These are phyloP conservation scores for Cordyceps cateniannulata DNA, from an alignment of 2,329 filamentous ascomycete species.

Conservation along the genomic window DNA sequence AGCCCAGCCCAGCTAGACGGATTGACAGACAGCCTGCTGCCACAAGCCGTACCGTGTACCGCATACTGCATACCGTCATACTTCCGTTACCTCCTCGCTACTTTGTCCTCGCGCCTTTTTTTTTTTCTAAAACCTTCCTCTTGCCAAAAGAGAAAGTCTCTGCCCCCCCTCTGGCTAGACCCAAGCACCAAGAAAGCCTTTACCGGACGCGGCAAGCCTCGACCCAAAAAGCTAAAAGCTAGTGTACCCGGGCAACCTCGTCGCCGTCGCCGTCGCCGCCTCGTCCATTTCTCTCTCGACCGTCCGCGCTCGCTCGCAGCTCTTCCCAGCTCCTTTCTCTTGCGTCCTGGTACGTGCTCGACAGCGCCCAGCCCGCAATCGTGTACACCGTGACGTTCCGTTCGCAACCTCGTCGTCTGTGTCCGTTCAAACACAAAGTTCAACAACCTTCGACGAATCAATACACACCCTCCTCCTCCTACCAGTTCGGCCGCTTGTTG, in stretches of 20 bases:
- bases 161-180: not conserved
- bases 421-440: not conserved
- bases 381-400: not conserved
- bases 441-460: not conserved
- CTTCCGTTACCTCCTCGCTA: not conserved
- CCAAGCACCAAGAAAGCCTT: conserved; percentile 1
- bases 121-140: not conserved
- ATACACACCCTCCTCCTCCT: not conserved
- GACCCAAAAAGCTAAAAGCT: conserved; percentile 11
- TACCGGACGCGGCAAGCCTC: conserved; percentile 12
- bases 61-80: not conserved
- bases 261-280: not conserved
- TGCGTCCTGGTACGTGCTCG: not conserved
- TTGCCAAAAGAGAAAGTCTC: not conserved
- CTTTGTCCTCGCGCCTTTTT: not conserved
- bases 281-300: not conserved
- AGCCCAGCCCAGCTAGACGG: not conserved
- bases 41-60: not conserved
- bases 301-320: not conserved
- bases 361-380: not conserved
- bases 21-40: no score
- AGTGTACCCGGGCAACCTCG: conserved; percentile 4
- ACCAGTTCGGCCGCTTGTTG: not conserved
- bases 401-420: not conserved
- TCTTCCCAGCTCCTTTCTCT: conserved; percentile 4